Percentiles rank a stretch among this genome's conserved stretches.
Conservation (phyloP, 768 basidiomycete species). For the Hygrocybe punicea region DNA sequence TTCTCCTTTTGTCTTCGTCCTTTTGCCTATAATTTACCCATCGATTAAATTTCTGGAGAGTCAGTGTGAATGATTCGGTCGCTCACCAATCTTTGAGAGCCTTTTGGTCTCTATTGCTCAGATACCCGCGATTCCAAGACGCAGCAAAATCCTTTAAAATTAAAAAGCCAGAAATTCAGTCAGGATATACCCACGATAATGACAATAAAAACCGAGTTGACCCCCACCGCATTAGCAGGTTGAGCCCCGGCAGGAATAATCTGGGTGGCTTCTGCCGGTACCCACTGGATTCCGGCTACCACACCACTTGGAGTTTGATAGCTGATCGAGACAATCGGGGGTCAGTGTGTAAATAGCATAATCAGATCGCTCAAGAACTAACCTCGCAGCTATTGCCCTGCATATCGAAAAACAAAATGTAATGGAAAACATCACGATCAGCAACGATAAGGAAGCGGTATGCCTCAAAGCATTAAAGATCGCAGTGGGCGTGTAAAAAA, state of each 20-base stretch:
- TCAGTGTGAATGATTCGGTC: background rate
- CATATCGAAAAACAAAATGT: conserved; percentile 12
- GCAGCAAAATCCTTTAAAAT: conserved; percentile 52
- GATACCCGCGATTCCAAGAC: conserved; percentile 49
- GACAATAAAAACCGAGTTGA: conserved; percentile 6
- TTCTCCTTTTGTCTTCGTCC: conserved; percentile 43
- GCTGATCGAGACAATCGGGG: conserved; percentile 36
- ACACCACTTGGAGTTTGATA: conserved; percentile 70
- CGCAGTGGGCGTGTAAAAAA: conserved; percentile 8
- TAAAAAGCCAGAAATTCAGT: conserved; percentile 5
- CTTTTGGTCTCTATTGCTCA: conserved; percentile 39
- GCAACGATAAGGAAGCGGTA: conserved; percentile 17
- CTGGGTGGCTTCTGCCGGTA: conserved; percentile 67
- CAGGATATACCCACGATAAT: conserved; percentile 6
- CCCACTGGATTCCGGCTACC: conserved; percentile 63
- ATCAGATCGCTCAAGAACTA: conserved; percentile 17
- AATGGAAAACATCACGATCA: conserved; percentile 3
- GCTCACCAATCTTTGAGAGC: conserved; percentile 46
- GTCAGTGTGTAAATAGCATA: conserved; percentile 10
- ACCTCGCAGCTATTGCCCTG: conserved; percentile 77
- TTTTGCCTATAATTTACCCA: conserved; percentile 39
- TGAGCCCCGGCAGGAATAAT: conserved; percentile 58
- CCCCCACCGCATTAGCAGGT: conserved; percentile 53
- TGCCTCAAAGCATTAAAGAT: conserved; percentile 4
- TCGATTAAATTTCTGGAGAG: background rate